Evolutionary conservation across 1,284 basidiomycete species (phyloP).

Genomic region (Microstroma glucosiphilum): DNA sequence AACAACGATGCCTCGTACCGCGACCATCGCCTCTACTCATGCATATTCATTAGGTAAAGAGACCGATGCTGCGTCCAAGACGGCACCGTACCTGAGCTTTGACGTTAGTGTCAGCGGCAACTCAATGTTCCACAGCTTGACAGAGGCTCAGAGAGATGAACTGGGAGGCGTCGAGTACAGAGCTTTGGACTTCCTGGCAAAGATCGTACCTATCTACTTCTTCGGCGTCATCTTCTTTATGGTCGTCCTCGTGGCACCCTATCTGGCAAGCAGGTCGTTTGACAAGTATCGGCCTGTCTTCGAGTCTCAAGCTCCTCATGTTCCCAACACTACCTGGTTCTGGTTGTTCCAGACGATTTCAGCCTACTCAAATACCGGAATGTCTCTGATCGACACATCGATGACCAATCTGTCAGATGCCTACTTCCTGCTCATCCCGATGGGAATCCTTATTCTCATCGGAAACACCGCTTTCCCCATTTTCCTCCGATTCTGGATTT

Average conservation of each 20-base stretch:
- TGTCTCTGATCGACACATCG: slow-evolving; percentile 77
- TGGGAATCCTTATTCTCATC: slow-evolving; percentile 67
- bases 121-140: slow-evolving; percentile 74
- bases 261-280: slow-evolving; percentile 32
- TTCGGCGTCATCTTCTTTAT: slow-evolving; percentile 22
- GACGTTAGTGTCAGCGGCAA: slow-evolving; percentile 61
- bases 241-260: slow-evolving; percentile 41
- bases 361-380: slow-evolving; percentile 82
- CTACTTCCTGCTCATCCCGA: slow-evolving; percentile 67
- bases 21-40: slow-evolving; percentile 57
- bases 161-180: slow-evolving; percentile 90
- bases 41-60: slow-evolving; percentile 45
- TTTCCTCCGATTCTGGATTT: slow-evolving; percentile 54
- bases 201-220: slow-evolving; percentile 39
- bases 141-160: slow-evolving; percentile 78
- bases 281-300: slow-evolving; percentile 35
- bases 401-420: slow-evolving; percentile 77
- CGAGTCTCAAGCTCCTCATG: slow-evolving; percentile 33
- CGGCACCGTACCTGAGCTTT: slow-evolving; percentile 78
- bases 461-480: slow-evolving; percentile 73
- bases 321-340: slow-evolving; percentile 61
- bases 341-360: slow-evolving; percentile 78
- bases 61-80: slow-evolving; percentile 12
- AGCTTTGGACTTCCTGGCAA: slow-evolving; percentile 68
- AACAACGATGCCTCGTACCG: slow-evolving; percentile 65